Percentiles rank a stretch among this genome's conserved stretches.
These are phyloP conservation scores for Mycosphaerella sp. DNA, from an alignment of 2,329 filamentous ascomycete genomes.

Conservation along the genomic window DNA sequence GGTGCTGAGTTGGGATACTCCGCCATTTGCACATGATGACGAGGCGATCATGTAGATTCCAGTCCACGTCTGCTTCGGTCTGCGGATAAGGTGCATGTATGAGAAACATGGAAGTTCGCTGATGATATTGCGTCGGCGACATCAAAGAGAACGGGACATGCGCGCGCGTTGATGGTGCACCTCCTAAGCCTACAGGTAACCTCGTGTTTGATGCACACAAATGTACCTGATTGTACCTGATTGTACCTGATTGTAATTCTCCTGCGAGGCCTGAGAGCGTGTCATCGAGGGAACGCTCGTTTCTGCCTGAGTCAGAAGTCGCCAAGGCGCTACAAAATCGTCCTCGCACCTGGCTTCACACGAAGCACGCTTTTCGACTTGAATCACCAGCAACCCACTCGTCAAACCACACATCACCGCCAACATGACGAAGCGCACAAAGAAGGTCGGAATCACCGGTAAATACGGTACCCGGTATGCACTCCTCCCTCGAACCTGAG, in stretches of 20 bases:
- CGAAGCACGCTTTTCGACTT: constrained; percentile 10
- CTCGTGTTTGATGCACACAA: not conserved
- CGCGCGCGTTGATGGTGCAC: not conserved
- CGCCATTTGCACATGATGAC: constrained; percentile 6
- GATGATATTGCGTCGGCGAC: not conserved
- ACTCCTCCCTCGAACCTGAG: constrained; percentile 9
- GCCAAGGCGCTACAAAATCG: not conserved
- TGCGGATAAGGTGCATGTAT: not conserved
- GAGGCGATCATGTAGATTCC: not conserved
- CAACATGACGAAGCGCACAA: constrained; percentile 93
- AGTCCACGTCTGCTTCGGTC: not conserved
- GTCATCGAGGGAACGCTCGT: no score
- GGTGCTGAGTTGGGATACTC: constrained; percentile 7
- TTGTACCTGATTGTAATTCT: not conserved
- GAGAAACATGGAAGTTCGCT: not conserved
- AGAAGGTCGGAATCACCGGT: constrained; percentile 98
- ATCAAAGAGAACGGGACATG: not conserved
- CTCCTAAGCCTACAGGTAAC: not conserved
- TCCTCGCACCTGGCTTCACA: not conserved
- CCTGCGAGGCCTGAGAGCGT: no score
- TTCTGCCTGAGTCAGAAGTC: no score
- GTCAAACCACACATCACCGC: constrained; percentile 24
- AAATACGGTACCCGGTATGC: constrained; percentile 95
- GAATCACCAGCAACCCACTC: constrained; percentile 10
- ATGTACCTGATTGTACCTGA: no score